Base-by-base conservation (phyloP, 2,329 filamentous ascomycete species). In the Nemania sp. region DNA sequence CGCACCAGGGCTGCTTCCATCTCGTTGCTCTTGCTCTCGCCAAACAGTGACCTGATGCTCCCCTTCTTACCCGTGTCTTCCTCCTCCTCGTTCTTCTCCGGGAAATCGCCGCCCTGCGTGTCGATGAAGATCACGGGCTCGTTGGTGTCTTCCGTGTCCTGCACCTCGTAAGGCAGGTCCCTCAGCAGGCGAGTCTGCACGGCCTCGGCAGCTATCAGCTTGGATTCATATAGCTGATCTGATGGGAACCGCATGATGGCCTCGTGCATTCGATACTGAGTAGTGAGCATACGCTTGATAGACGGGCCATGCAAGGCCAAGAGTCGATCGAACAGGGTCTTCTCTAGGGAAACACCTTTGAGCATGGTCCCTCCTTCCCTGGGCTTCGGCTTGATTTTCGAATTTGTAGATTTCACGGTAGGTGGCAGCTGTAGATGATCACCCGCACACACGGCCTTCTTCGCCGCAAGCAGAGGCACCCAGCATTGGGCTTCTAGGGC, bases 211-310 rank as follows among this genome's bases (percentile, higher is more conserved):
- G 95, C 94, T 2, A 93, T 79, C 1, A 99, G 84, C 69, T 89
- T 88, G 2, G 85, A 86, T 62, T 91, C 91, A 77, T 99, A 99
- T 11, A 98, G 81, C 72, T 94, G 88, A 63, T 90, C 84, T 0
- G 94, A 97, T 0, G 95, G 94, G 70, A 97, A 99, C 6, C 87
- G 84, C 93, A 98, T 98, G 69, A 99, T 98, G 55, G 82, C 87
- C 71, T 96, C 90, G 73, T 99, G 92, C 95, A 99, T 99, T 39
- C 95, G 92, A 75, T 99, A 99, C 77, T 99, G 95, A 4, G 90
- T 96, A 3, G 92, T 98, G 21, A 99, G 85, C 91, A 98, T 97
- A 53, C 90, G 83, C 79, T 98, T 98, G 78, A 99, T 92, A 4
- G 80, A 81, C 1, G 87, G 78, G 0, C 95, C 95, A 72, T 99